Base-by-base conservation (phyloP, 116 monocot species). In the Phalaenopsis hybrid region DNA sequence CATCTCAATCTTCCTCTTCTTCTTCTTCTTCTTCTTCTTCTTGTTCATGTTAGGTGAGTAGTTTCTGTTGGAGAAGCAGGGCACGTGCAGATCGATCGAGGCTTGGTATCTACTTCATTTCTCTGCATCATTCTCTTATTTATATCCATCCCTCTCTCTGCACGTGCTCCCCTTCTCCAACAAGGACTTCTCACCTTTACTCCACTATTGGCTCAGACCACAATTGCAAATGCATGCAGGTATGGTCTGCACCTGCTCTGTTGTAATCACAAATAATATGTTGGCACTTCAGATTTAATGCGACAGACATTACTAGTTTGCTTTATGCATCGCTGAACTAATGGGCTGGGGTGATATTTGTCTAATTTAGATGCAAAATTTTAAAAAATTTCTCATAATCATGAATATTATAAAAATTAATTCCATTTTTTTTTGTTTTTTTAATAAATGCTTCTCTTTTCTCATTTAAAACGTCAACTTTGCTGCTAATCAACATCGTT, bases 101-200 rank as follows among this genome's bases (percentile, higher is more conserved):
- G 67, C 1, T 67, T 15, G 15, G 15, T 15, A 16, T 13, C 55
- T 55, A 55, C 55, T 55, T 55, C 55, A 55, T 55, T 15, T 15
- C 55, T 55, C 55, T 55, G 55, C 15, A 55, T 55, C 16, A 16
- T 13, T 55, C 55, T 15, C 2, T 8, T 28, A 25, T 21, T 25
- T 28, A 21, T 67, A 21, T 28, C 25, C 28, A 25, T 67, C 25
- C 8, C 21, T 67, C 67, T 6, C 65, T 78, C 43, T 87, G 92
- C 92, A 89, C 89, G 87, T 89, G 89, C 92, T 86, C 92, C 81
- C 82, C 89, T 86, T 87, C 92, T 92, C 92, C 92, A 92, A 73
- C 92, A 86, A 61, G 86, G 82, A 43, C 86, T 92, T 65, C 89
- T 84, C 84, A 58, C 79, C 86, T 79, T 33, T 31, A 37, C 41